Conservation (phyloP, 176 grass and related monocot species). For the Otatea glauca region DNA sequence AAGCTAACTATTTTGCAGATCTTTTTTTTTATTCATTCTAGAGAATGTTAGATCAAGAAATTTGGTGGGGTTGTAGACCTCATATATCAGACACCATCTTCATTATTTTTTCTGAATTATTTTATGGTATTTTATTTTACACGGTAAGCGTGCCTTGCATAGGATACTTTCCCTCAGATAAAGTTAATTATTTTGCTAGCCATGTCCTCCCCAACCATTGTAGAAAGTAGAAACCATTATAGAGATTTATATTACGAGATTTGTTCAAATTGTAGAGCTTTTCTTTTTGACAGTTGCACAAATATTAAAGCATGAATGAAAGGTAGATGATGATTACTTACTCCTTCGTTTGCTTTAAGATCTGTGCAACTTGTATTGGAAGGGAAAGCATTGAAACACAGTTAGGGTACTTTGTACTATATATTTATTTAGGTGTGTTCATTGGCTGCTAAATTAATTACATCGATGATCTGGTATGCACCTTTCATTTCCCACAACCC, state of each 20-base stretch:
- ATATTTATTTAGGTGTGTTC: not conserved
- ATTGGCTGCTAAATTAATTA: not conserved
- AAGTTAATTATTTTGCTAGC: conserved; percentile 3
- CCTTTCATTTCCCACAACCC: not conserved
- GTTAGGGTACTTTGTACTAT: not conserved
- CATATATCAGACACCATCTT: not conserved
- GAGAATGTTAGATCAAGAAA: not conserved
- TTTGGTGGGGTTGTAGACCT: not conserved
- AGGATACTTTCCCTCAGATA: not conserved
- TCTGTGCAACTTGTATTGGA: no score
- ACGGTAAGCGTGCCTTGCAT: not conserved
- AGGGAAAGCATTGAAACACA: no score
- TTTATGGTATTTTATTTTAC: not conserved
- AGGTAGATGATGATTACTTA: no score
- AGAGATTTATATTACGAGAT: not conserved
- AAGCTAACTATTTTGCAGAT: not conserved
- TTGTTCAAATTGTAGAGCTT: not conserved
- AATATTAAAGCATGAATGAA: no score
- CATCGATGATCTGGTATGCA: not conserved
- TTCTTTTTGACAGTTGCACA: no score
- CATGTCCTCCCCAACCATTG: not conserved
- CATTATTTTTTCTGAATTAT: conserved; percentile 32
- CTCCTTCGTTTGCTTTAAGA: no score
- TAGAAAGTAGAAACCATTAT: not conserved
- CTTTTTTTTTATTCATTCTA: not conserved